Percentiles rank a stretch among this genome's conserved stretches.
Conservation (phyloP, 495 filamentous ascomycete species). For the Ascobolus immersus region DNA sequence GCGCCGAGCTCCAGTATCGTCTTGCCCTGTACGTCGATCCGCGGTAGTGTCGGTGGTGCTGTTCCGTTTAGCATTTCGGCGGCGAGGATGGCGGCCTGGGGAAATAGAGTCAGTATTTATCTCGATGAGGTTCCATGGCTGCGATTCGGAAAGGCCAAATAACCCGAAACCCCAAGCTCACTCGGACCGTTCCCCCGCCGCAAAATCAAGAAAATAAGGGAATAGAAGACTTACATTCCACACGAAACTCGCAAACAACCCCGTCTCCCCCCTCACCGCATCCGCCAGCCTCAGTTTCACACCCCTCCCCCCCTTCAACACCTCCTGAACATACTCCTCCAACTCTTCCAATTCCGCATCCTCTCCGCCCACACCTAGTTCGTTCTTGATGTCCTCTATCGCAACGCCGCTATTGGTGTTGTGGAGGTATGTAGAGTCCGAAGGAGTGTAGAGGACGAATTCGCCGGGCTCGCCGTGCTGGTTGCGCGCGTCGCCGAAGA, state of each 20-base stretch:
- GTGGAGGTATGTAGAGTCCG: constrained; percentile 28
- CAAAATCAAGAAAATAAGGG: constrained; percentile 1
- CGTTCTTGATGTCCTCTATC: constrained; percentile 5
- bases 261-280: constrained; percentile 28
- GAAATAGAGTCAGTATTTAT: too few species aligned
- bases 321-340: constrained; percentile 7
- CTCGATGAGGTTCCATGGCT: too few species aligned
- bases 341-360: too few species aligned
- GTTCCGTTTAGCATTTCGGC: constrained; percentile 13
- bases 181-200: constrained; percentile 6
- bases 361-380: constrained; percentile 4
- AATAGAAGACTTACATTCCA: constrained; percentile 34
- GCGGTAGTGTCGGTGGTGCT: too few species aligned
- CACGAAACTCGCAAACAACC: constrained; percentile 56
- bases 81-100: constrained; percentile 10
- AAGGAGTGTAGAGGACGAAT: constrained; percentile 40
- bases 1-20: constrained; percentile 28
- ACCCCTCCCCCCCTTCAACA: constrained; percentile 13
- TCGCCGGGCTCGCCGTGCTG: constrained; percentile 50
- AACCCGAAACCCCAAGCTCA: constrained; percentile 1
- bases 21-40: constrained; percentile 18
- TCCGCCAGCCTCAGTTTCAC: constrained; percentile 28
- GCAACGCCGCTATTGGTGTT: constrained; percentile 15
- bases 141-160: not conserved
- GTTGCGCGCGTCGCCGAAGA: constrained; percentile 52